Percentiles rank a stretch among this genome's conserved stretches.
Conservation (phyloP, 331 rosid genomes). For the Pyracantha coccinea region DNA sequence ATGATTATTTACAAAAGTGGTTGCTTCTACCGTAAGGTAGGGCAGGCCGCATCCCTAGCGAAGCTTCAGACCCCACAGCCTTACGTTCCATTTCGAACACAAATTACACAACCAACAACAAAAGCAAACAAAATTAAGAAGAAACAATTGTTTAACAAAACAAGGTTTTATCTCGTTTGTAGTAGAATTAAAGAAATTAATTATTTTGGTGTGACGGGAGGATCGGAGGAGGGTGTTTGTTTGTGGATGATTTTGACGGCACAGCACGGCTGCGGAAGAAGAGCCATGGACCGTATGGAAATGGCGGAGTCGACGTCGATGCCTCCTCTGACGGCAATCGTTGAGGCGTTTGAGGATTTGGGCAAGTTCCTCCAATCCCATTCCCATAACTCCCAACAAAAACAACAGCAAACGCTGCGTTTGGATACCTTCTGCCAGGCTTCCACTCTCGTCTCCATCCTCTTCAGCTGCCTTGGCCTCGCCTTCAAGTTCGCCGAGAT, state of each 20-base stretch:
- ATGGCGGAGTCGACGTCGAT: conserved; percentile 1
- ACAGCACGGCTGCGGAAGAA: background rate
- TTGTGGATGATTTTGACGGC: conserved; percentile 1
- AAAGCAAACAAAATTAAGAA: background rate
- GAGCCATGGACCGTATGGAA: conserved; percentile 5
- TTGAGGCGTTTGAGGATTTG: conserved; percentile 69
- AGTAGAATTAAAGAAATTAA: no score
- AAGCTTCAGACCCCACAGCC: conserved; percentile 14
- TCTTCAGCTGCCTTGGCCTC: conserved; percentile 72
- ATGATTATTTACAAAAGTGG: background rate
- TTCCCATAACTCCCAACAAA: background rate
- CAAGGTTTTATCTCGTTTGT: no score
- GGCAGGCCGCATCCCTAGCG: conserved; percentile 43
- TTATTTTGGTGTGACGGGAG: no score
- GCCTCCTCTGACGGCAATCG: conserved; percentile 68
- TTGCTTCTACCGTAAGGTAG: conserved; percentile 11
- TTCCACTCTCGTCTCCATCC: conserved; percentile 59
- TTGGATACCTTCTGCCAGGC: conserved; percentile 54
- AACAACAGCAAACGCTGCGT: conserved; percentile 14
- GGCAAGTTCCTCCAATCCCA: conserved; percentile 12
- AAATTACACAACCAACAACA: background rate
- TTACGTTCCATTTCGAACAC: background rate
- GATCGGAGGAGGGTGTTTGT: background rate
- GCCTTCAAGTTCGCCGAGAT: conserved; percentile 95
- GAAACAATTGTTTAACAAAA: background rate